Evolutionary conservation across 441 rosid species (phyloP).

Genomic region (Adansonia rubrostipa): DNA sequence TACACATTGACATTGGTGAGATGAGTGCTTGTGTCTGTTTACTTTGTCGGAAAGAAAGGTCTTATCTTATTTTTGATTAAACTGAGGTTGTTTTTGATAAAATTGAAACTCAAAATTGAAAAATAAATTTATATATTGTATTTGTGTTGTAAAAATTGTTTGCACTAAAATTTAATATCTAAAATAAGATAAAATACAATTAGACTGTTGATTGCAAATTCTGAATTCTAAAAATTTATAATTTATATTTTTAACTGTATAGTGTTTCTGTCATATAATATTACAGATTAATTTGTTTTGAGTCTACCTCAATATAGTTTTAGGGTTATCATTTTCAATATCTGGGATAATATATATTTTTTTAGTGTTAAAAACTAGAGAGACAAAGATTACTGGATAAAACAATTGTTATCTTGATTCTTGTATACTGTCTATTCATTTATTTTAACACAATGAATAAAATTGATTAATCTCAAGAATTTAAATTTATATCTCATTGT

Average conservation of each 20-base stretch:
- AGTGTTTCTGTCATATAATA: not conserved
- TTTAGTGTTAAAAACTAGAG: not conserved
- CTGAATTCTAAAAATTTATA: not conserved
- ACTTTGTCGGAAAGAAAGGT: not conserved
- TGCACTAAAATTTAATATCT: not conserved
- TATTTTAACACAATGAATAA: slow-evolving; percentile 1
- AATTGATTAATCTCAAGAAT: slow-evolving; percentile 13
- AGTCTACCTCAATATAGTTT: not conserved
- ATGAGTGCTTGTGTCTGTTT: not conserved
- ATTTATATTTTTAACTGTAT: not conserved
- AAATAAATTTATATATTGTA: not conserved
- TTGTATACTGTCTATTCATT: not conserved
- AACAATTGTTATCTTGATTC: not conserved
- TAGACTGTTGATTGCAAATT: not conserved
- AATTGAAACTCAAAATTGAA: not conserved
- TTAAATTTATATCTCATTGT: not conserved
- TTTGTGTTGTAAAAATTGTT: not conserved
- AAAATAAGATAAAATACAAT: not conserved
- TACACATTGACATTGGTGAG: slow-evolving; percentile 15
- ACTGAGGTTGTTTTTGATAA: not conserved
- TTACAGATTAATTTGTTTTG: slow-evolving; percentile 5
- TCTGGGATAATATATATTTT: not conserved
- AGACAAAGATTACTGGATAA: not conserved
- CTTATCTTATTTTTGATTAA: slow-evolving; percentile 4
- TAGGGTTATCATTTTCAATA: not conserved